These are phyloP conservation scores for Eutrema yunnanense DNA, from an alignment of 345 rosid species.

Conservation along the genomic window DNA sequence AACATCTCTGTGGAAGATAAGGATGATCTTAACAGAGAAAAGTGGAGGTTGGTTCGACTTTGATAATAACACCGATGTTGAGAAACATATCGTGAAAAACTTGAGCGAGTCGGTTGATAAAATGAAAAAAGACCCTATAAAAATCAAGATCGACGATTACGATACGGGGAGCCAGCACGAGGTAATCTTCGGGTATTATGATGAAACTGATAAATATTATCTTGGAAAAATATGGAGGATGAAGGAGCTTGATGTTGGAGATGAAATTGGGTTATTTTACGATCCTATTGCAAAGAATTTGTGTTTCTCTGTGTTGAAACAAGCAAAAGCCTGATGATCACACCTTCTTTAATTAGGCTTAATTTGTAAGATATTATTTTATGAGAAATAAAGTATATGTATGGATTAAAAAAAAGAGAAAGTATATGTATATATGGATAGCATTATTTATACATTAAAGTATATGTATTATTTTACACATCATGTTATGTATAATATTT, in stretches of 20 bases:
- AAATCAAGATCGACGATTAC: constrained; percentile 16
- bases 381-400: background rate
- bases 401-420: background rate
- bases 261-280: constrained; percentile 10
- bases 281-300: constrained; percentile 1
- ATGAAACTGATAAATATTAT: background rate
- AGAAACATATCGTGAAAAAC: background rate
- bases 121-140: background rate
- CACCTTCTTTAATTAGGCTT: background rate
- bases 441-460: background rate
- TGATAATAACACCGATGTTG: constrained; percentile 5
- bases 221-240: background rate
- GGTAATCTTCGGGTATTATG: background rate
- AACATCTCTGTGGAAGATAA: constrained; percentile 11
- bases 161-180: background rate
- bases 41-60: background rate
- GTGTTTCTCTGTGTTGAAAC: constrained; percentile 16
- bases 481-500: background rate
- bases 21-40: background rate
- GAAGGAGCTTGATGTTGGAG: constrained; percentile 5
- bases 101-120: background rate
- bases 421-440: background rate
- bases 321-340: background rate
- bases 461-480: too few relatives aligned
- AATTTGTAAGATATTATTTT: background rate